Percentiles rank a stretch among this genome's conserved stretches.
Evolutionary conservation across 2,329 filamentous ascomycete species (phyloP).

Genomic region (Penicillium sp.): DNA sequence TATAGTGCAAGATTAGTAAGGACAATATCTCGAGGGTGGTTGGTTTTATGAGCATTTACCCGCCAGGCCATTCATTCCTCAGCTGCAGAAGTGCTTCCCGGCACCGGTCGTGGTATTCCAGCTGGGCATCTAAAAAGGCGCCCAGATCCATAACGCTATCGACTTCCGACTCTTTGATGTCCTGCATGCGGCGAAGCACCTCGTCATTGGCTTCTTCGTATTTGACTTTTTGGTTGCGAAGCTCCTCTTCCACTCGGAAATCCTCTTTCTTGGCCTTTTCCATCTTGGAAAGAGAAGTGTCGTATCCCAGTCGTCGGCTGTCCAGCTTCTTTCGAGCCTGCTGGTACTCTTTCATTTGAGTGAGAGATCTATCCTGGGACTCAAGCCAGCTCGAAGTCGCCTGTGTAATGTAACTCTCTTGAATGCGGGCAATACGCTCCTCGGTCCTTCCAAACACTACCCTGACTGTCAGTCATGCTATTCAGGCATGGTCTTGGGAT

Average conservation of each 20-base stretch:
- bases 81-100: slow-evolving; percentile 74
- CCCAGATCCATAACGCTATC: slow-evolving; percentile 80
- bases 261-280: slow-evolving; percentile 93
- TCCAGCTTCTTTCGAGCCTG: slow-evolving; percentile 91
- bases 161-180: slow-evolving; percentile 87
- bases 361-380: slow-evolving; percentile 81
- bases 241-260: slow-evolving; percentile 87
- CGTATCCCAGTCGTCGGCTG: slow-evolving; percentile 81
- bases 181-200: slow-evolving; percentile 87
- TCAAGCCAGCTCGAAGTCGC: slow-evolving; percentile 85
- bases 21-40: neutral
- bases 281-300: slow-evolving; percentile 85
- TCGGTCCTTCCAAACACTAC: slow-evolving; percentile 78
- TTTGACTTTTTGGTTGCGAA: slow-evolving; percentile 86
- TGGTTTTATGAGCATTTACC: slow-evolving; percentile 43
- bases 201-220: slow-evolving; percentile 96
- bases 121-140: slow-evolving; percentile 80
- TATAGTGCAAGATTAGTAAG: slow-evolving; percentile 10
- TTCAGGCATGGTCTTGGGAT: neutral
- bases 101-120: slow-evolving; percentile 88
- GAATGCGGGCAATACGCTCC: slow-evolving; percentile 79
- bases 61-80: slow-evolving; percentile 67
- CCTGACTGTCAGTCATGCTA: slow-evolving; percentile 1
- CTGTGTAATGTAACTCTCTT: slow-evolving; percentile 77
- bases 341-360: slow-evolving; percentile 98